Base-by-base conservation (phyloP, 306 rosid genomes). In the Trichosanthes cucumerina region DNA sequence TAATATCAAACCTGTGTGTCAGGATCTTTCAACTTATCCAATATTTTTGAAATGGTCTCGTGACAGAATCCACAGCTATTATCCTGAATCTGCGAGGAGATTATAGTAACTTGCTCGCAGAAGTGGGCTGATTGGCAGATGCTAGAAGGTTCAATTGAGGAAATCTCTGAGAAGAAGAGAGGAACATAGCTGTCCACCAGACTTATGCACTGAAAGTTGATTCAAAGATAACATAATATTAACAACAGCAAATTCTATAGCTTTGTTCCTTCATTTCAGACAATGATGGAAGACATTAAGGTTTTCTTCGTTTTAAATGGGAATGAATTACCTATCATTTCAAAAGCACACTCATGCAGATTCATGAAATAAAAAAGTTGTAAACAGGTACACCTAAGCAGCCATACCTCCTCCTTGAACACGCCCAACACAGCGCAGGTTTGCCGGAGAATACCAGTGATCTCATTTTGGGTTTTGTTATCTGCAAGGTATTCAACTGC, bases 151-250 rank as follows among this genome's bases (percentile, higher is more conserved):
- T 87, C 82, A 79, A 91, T 2, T 16, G 89, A 24, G 80, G 88
- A 54, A 53, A 86, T 11, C 90, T 91, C 96, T 66, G 73, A 49
- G 87, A 95, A 91, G 90, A 95, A 86, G 64, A 91, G 89, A 50
- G 99, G 92, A 78, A 88, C 87, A 80, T 95, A 95, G 68, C 88
- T 80, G 85, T 92, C 89, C 88, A 95, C 99, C 88, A 95, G 81
- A 76, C 78, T 52, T 80, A 73, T 12, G 81, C 99, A 95, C 99
- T 95, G 88, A 69, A 46, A 57, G 56, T n/a, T 44, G 38, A 50
- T 70, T 79, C 54, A 54, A 85, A 57, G 43, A 73, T 8, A 15
- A 73, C 12, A 49, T 72, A 44, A 16, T 49, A 73, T 73, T 28
- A 73, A 3, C 39, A 47, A 16, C 43, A 72, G 60, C 0, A 72